Evolutionary conservation across 2,329 filamentous ascomycete species (phyloP).

Genomic region (Exserohilum rostratum): DNA sequence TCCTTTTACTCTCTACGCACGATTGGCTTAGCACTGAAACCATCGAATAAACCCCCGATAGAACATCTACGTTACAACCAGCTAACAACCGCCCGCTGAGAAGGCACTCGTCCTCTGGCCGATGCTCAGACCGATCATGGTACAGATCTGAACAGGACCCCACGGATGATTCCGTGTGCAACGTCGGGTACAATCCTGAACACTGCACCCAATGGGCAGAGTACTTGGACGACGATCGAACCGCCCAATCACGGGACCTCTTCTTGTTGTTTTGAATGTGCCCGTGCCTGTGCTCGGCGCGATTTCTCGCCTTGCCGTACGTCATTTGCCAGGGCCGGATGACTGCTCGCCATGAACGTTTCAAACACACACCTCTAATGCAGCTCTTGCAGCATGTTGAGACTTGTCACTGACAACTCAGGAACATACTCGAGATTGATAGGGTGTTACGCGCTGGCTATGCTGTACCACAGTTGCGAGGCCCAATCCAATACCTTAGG

Average conservation of each 20-base stretch:
- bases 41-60: conserved; percentile 8
- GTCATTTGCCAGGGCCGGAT: conserved; percentile 2
- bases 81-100: conserved; percentile 19
- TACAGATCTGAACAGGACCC: conserved; percentile 13
- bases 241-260: background rate
- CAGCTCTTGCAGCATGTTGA: conserved; percentile 22
- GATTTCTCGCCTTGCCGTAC: conserved; percentile 16
- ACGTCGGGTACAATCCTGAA: conserved; percentile 23
- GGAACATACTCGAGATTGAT: conserved; percentile 18
- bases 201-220: conserved; percentile 10
- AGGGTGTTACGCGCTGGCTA: conserved; percentile 42
- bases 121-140: conserved; percentile 31
- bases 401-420: conserved; percentile 21
- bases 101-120: conserved; percentile 15
- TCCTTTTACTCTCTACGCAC: background rate
- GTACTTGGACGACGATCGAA: conserved; percentile 7
- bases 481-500: conserved; percentile 27
- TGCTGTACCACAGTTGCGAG: conserved; percentile 35
- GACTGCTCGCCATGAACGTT: conserved; percentile 9
- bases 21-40: conserved; percentile 2
- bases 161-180: conserved; percentile 24
- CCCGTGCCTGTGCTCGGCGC: conserved; percentile 2
- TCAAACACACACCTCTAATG: conserved; percentile 13
- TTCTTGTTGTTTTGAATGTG: background rate
- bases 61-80: conserved; percentile 22